phyloP scores from a whole-genome alignment of 164 flowering plant genomes.

The Sextonia rubra region DNA sequence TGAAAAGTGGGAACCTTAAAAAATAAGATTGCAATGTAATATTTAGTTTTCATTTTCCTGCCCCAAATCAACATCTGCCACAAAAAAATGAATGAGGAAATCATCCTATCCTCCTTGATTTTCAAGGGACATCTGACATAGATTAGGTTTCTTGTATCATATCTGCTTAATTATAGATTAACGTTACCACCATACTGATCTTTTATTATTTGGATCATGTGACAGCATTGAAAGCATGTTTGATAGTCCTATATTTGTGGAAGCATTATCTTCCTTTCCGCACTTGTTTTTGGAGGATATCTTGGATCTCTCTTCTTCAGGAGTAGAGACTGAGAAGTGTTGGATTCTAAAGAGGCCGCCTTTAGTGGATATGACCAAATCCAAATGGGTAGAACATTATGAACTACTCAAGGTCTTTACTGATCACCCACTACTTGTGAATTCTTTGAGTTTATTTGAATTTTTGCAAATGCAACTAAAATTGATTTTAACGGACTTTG shows the following conservation, averaged over 20 bases:
- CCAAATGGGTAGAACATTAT: constrained; percentile 70
- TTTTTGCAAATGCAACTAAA: neutral
- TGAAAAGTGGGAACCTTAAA: no score
- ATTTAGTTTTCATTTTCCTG: no score
- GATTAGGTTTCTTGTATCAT: neutral
- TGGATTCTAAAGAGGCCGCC: constrained; percentile 56
- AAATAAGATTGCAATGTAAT: no score
- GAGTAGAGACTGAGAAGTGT: constrained; percentile 49
- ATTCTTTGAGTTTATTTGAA: neutral
- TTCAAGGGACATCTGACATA: neutral
- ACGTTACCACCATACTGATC: neutral
- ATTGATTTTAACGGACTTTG: constrained; percentile 2
- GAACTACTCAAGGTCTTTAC: constrained; percentile 56
- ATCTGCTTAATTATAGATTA: neutral
- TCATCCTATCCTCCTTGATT: no score
- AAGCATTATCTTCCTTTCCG: constrained; percentile 62
- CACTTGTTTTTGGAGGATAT: constrained; percentile 71
- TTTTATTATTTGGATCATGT: constrained; percentile 3
- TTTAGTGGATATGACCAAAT: constrained; percentile 44
- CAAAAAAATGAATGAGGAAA: neutral
- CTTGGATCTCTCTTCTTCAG: constrained; percentile 52
- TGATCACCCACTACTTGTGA: constrained; percentile 6
- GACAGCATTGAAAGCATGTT: constrained; percentile 79
- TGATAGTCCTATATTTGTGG: constrained; percentile 58
- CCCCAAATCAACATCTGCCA: neutral